Evolutionary conservation across 306 rosid genomes (phyloP).

Genomic region (Trifolium pratense): DNA sequence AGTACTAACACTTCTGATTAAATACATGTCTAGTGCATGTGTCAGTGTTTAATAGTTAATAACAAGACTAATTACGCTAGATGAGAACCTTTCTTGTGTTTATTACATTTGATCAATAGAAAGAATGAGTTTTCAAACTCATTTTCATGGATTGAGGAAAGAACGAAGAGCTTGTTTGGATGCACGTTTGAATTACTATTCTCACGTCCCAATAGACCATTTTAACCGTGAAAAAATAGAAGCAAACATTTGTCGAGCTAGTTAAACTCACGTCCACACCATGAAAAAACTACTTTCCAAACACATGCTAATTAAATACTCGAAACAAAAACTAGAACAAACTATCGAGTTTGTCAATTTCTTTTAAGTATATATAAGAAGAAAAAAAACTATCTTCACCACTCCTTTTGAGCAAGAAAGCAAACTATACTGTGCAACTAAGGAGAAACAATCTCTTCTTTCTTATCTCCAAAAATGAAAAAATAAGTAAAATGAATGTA

Average conservation of each 20-base stretch:
- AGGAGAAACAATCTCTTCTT: slow-evolving; percentile 39
- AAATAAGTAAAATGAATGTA: slow-evolving; percentile 38
- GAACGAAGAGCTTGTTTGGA: not conserved
- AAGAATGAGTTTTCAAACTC: slow-evolving; percentile 1
- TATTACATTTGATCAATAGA: too few species aligned
- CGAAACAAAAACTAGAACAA: not conserved
- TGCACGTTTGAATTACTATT: too few species aligned
- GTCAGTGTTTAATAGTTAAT: not conserved
- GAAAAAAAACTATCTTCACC: slow-evolving; percentile 31
- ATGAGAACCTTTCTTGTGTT: not conserved
- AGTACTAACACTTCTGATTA: not conserved
- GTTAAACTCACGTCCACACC: too few species aligned
- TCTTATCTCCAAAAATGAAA: slow-evolving; percentile 53
- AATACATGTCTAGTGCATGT: not conserved
- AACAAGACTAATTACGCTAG: not conserved
- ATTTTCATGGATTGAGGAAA: not conserved
- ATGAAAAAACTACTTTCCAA: too few species aligned
- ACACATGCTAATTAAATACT: not conserved
- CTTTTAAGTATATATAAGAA: not conserved
- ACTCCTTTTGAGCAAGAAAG: slow-evolving; percentile 32
- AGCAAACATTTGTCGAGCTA: too few species aligned
- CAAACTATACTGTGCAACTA: slow-evolving; percentile 27
- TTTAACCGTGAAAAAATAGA: too few species aligned
- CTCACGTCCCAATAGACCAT: too few species aligned
- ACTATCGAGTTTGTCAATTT: too few species aligned